Evolutionary conservation across 176 grass and related monocot species (phyloP).

Genomic region (Hsuehochloa calcarea): DNA sequence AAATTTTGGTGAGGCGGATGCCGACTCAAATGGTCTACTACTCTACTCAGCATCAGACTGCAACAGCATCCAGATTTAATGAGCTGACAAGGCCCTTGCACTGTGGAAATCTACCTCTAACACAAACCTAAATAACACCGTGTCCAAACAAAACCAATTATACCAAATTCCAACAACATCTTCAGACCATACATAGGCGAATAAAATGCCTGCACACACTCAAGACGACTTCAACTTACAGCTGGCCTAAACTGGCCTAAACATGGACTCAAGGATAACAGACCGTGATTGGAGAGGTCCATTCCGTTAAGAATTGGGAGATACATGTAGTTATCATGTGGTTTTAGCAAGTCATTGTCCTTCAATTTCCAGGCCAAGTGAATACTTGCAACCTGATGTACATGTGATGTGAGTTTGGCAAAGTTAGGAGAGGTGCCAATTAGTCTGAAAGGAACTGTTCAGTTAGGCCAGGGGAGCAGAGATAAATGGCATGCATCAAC

Average conservation of each 20-base stretch:
- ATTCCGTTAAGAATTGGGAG: not conserved
- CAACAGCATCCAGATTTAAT: not conserved
- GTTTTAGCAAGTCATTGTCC: slow-evolving; percentile 1
- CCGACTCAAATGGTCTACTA: not conserved
- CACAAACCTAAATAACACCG: not conserved
- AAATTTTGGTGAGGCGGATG: not conserved
- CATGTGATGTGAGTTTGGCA: slow-evolving; percentile 25
- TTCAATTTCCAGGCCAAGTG: not conserved
- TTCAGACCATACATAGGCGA: not conserved
- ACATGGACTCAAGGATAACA: not conserved
- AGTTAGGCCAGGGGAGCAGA: not conserved
- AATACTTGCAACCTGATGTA: not conserved
- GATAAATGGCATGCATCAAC: not conserved
- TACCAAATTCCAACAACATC: not conserved
- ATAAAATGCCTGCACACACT: not conserved
- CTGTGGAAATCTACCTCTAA: not conserved
- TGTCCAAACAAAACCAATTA: not conserved
- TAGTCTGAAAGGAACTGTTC: not conserved
- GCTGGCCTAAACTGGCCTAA: slow-evolving; percentile 41
- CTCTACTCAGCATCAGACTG: not conserved
- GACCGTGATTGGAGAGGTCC: not conserved
- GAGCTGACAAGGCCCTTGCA: not conserved
- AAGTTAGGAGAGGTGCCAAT: slow-evolving; percentile 22
- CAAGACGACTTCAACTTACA: not conserved
- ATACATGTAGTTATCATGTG: not conserved